phyloP scores from a whole-genome alignment of 108 stramenopile species.

The Nitzschia sp. region DNA sequence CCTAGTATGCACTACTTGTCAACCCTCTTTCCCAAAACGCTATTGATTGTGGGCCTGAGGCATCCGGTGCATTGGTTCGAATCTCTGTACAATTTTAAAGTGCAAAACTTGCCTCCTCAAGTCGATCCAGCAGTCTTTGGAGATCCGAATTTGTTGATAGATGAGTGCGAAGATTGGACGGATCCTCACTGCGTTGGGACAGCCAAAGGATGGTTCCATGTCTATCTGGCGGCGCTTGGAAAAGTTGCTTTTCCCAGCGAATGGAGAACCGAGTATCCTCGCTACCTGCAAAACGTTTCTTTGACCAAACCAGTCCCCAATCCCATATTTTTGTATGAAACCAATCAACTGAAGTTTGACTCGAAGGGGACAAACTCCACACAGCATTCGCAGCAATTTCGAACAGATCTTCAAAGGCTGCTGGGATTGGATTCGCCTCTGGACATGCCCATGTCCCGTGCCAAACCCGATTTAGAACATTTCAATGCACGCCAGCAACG shows the following conservation, averaged over 20 bases:
- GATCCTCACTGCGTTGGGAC: conserved; percentile 12
- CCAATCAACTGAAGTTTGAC: conserved; percentile 37
- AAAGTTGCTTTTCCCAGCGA: background rate
- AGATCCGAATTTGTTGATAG: conserved; percentile 10
- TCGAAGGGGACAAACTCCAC: background rate
- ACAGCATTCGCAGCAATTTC: conserved; percentile 9
- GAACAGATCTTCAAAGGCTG: conserved; percentile 11
- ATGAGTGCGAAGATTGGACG: conserved; percentile 6
- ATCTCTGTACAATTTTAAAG: conserved; percentile 42
- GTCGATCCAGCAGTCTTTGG: conserved; percentile 16
- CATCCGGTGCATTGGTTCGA: conserved; percentile 49
- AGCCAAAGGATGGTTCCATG: conserved; percentile 12
- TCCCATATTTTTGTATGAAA: conserved; percentile 50
- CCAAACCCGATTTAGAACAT: conserved; percentile 12
- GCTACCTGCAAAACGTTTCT: conserved; percentile 1
- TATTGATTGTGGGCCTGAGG: conserved; percentile 40
- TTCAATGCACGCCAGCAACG: conserved; percentile 20
- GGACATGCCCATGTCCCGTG: conserved; percentile 18
- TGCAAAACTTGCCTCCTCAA: conserved; percentile 25
- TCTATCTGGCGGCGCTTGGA: conserved; percentile 9
- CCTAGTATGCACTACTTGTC: conserved; percentile 24
- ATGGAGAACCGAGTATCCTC: background rate
- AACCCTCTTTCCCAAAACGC: conserved; percentile 39
- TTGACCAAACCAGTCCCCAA: conserved; percentile 9
- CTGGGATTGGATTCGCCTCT: conserved; percentile 4